Percentiles rank a stretch among this genome's conserved stretches.
Evolutionary conservation across 257 asterid species (phyloP).

Genomic region (Cruciata laevipes): DNA sequence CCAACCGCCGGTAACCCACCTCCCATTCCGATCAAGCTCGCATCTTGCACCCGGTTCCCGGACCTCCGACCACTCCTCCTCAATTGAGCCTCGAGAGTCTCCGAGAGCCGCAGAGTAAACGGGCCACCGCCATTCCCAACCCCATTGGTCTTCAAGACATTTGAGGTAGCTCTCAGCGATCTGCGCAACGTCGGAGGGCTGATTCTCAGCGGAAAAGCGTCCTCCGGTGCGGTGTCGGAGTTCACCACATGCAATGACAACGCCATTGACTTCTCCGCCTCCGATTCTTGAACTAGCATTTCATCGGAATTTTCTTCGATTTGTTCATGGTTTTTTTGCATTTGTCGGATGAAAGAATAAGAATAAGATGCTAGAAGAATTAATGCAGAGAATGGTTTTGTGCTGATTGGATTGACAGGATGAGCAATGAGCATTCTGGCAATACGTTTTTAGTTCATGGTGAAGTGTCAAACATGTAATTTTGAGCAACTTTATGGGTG

Average conservation of each 20-base stretch:
- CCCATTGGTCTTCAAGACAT: constrained; percentile 19
- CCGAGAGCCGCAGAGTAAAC: constrained; percentile 19
- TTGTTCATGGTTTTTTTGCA: background rate
- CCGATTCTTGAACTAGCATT: background rate
- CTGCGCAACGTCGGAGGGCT: constrained; percentile 24
- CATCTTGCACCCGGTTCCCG: constrained; percentile 8
- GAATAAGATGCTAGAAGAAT: background rate
- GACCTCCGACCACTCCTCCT: constrained; percentile 21
- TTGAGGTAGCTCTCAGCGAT: constrained; percentile 34
- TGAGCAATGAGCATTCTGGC: background rate
- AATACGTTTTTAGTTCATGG: background rate
- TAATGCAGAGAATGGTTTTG: background rate
- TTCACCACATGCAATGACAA: constrained; percentile 34
- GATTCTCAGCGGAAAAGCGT: constrained; percentile 24
- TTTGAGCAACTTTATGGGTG: too few relatives aligned
- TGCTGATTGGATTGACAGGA: too few relatives aligned
- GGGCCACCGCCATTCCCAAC: background rate
- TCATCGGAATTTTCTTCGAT: background rate
- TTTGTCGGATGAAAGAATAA: background rate
- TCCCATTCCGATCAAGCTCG: constrained; percentile 12
- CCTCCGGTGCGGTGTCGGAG: background rate
- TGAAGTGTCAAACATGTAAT: constrained; percentile 4
- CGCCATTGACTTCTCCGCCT: constrained; percentile 30
- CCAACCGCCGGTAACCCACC: background rate
- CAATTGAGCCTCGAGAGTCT: background rate